Base-by-base conservation (phyloP, 2,329 filamentous ascomycete species). In the Ophiobolus disseminans region DNA sequence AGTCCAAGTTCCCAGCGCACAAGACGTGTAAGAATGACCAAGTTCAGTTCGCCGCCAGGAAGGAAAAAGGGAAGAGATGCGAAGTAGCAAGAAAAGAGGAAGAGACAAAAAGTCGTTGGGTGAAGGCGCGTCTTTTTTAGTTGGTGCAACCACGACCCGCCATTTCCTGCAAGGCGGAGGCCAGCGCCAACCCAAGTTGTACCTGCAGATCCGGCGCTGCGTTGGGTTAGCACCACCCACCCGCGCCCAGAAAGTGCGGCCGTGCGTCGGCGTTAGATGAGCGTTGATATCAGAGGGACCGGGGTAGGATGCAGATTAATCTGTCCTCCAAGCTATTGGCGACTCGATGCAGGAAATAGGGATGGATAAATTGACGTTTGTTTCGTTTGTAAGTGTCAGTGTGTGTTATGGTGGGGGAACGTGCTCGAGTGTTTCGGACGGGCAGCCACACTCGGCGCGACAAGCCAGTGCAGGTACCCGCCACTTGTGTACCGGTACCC, bases 401-500 rank as follows among this genome's bases (percentile, higher is more conserved):
- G 13, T 10, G 3, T 32, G 30, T 8, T 14, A 32, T 10, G 30
- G n/a, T 26, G 23, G 11, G 23, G 23, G 23, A 6, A 14, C 13
- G 30, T 14, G 30, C 30, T n/a, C n/a, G n/a, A 32, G 3, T 32
- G 30, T 32, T 32, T 31, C 14, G 21, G 21, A 28, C 3, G 14
- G 6, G 26, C 13, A 46, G 20, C 25, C 14, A 39, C 26, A 10
- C 21, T 31, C 30, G 23, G 34, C 16, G 11, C 36, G 19, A 19
- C 25, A 21, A 35, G 30, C 13, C 32, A 34, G 13, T 7, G 25
- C 43, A 45, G 34, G 35, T 41, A 37, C 51, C 55, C 52, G 52
- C 55, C 47, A 55, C 52, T 49, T 55, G 46, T 53, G 40, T n/a
- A n/a, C n/a, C n/a, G n/a, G n/a, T n/a, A n/a, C 37, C 51, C 40